Evolutionary conservation across 768 basidiomycete genomes (phyloP), one percentile per base, ranked within the genome.

Genomic region (Kwoniella newhampshirensis): DNA sequence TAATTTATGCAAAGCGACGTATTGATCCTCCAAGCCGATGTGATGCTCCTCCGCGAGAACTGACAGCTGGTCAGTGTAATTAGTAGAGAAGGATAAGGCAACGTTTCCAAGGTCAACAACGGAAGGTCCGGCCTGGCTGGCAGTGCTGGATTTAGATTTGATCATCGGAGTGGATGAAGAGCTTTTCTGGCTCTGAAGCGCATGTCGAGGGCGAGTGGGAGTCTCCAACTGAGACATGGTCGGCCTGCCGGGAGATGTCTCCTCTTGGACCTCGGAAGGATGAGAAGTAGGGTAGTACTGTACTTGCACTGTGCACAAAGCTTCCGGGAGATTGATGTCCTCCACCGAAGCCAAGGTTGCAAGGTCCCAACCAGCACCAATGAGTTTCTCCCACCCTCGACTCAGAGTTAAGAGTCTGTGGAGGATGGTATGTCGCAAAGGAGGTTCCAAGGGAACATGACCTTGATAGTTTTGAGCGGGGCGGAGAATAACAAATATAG

Each of bases 391-490:
- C 66, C 67, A 69, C 2, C 56, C 60, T 46, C 66, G 18, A 4
- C 51, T 28, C 46, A 98, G 84, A 20, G 87, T 86, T 59, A 88
- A 84, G 12, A 97, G 81, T 49, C 89, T 87, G 54, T 85, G 82
- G 86, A 88, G 32, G 86, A 90, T 56, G 88, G 87, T 52, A 48
- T 45, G 45, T 37, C 82, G 87, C n/a, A 89, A 81, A 1, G 86
- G 85, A 64, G 87, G 84, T 37, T 89, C 87, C 49, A 93, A 86
- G 12, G 89, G 85, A 8, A 88, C 87, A 67, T 90, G 87, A 13
- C 86, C 84, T 7, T 89, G 91, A 75, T 96, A 98, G 73, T 97
- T 93, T 70, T 97, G 93, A 3, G 91, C 86, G 1, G 94, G 93
- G 28, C 96, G 87, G 26, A 97, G 83, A 46, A 96, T 80, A 43